phyloP scores from a whole-genome alignment of 352 stramenopile species.

The Phytophthora sansomeana region DNA sequence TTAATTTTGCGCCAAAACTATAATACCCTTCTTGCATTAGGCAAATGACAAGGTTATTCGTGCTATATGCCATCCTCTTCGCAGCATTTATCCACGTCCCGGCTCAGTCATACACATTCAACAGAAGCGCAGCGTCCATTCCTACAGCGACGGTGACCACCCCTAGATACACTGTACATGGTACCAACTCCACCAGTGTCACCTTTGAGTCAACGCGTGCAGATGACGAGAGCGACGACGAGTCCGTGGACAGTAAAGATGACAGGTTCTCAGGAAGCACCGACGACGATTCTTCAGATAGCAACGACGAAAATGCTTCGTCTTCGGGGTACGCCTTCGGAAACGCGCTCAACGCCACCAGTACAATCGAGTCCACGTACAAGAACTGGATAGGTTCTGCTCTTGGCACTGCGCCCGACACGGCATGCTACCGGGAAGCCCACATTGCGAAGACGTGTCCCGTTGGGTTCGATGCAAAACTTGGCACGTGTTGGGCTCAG shows the following conservation, averaged over 20 bases:
- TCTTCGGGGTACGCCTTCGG: slow-evolving; percentile 2
- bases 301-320: slow-evolving; percentile 10
- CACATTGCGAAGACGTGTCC: too few relatives aligned
- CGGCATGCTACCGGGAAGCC: too few relatives aligned
- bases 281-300: slow-evolving; percentile 12
- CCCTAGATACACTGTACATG: slow-evolving; percentile 21
- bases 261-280: slow-evolving; percentile 12
- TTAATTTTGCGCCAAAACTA: slow-evolving; percentile 34
- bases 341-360: slow-evolving; percentile 27
- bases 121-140: slow-evolving; percentile 16
- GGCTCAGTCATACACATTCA: slow-evolving; percentile 37
- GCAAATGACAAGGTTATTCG: slow-evolving; percentile 29
- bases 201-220: slow-evolving; percentile 3
- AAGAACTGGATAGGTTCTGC: too few relatives aligned
- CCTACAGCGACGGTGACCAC: slow-evolving; percentile 22
- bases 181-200: slow-evolving; percentile 1
- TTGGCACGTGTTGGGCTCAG: too few relatives aligned
- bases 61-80: slow-evolving; percentile 21
- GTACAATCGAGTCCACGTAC: too few relatives aligned
- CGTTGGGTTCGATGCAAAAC: too few relatives aligned
- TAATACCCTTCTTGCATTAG: neutral
- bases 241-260: slow-evolving; percentile 26
- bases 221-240: slow-evolving; percentile 26
- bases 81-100: slow-evolving; percentile 10
- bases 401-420: too few relatives aligned